A percentile compares a stretch with the other conserved stretches of the same genome.
Conservation (phyloP, 495 filamentous ascomycete genomes). For the Staphylotrichum longicolle region DNA sequence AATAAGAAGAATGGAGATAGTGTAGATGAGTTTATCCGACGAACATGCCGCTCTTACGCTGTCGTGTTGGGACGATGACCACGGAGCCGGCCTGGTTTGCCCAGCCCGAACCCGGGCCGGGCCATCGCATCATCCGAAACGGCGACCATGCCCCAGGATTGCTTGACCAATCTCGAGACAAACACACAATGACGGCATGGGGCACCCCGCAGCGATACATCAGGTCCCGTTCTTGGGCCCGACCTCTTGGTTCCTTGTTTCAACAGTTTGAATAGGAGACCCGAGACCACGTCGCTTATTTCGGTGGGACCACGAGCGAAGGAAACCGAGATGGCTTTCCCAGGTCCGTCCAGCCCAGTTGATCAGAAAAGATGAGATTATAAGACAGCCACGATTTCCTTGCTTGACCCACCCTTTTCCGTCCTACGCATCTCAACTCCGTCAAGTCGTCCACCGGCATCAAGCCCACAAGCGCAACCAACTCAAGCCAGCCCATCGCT, state of each 20-base stretch:
- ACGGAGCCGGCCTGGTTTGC: no score
- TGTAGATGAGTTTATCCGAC: no score
- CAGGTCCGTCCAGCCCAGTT: not conserved
- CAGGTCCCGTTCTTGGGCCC: not conserved
- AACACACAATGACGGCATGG: not conserved
- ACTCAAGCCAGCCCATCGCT: not conserved
- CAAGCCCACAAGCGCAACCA: no score
- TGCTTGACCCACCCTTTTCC: no score
- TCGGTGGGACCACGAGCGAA: not conserved
- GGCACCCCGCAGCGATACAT: not conserved
- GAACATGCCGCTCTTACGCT: no score
- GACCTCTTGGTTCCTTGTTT: not conserved
- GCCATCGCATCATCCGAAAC: no score
- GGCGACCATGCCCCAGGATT: no score
- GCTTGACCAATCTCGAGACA: no score
- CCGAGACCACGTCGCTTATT: not conserved
- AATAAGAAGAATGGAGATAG: no score
- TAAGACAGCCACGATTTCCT: slow-evolving; percentile 1
- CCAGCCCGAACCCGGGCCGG: no score
- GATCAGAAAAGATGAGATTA: not conserved
- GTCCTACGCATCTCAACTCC: no score
- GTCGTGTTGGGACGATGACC: no score
- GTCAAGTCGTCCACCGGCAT: not conserved
- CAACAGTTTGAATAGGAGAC: not conserved
- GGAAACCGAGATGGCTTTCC: not conserved